Evolutionary conservation across 2,329 filamentous ascomycete species (phyloP).

Genomic region (Alternaria metachromatica): DNA sequence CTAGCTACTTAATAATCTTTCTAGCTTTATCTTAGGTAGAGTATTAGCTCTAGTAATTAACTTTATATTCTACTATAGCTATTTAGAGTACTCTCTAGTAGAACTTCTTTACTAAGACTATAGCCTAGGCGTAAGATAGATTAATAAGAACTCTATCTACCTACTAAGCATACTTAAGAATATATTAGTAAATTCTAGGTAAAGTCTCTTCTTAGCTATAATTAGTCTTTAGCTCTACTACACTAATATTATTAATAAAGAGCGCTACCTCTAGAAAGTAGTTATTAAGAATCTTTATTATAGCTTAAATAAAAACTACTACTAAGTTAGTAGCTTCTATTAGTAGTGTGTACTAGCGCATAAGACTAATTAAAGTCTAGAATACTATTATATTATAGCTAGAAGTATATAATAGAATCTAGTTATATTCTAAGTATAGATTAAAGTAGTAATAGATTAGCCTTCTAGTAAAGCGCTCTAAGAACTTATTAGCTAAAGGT

Average conservation of each 20-base stretch:
- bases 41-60: neutral
- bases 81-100: neutral
- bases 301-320: neutral
- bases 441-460: neutral
- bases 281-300: constrained; percentile 7
- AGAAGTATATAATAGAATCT: neutral
- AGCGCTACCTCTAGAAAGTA: neutral
- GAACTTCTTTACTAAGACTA: neutral
- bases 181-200: neutral
- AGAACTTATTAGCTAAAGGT: neutral
- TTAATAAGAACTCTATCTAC: neutral
- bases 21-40: neutral
- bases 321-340: constrained; percentile 4
- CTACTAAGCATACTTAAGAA: neutral
- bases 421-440: neutral
- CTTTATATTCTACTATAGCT: neutral
- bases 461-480: neutral
- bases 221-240: neutral
- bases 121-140: neutral
- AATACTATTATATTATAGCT: neutral
- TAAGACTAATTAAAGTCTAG: neutral
- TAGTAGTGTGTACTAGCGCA: neutral
- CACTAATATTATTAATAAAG: constrained; percentile 2
- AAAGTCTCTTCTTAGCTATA: neutral
- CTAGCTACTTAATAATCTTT: constrained; percentile 1